phyloP scores from a whole-genome alignment of 2,329 filamentous ascomycete genomes.

The Ceratocystis diversiconidia region DNA sequence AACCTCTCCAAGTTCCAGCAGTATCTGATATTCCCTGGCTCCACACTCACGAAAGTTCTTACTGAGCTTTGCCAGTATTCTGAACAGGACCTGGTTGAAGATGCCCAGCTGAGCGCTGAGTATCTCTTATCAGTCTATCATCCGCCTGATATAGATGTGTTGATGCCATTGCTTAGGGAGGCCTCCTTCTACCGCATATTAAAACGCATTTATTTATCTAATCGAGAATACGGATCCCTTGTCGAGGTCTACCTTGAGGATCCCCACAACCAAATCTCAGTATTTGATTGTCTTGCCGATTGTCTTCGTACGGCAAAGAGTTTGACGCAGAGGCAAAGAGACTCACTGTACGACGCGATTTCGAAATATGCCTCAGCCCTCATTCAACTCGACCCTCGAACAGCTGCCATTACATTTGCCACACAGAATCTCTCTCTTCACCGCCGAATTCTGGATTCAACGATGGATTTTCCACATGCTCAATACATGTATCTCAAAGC shows the following conservation, averaged over 20 bases:
- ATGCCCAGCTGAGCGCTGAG: constrained; percentile 92
- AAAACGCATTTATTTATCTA: constrained; percentile 71
- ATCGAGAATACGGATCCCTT: constrained; percentile 66
- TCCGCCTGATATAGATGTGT: constrained; percentile 60
- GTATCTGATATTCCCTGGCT: constrained; percentile 81
- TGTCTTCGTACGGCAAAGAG: constrained; percentile 49
- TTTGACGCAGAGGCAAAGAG: constrained; percentile 54
- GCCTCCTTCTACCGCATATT: constrained; percentile 83
- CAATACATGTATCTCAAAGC: constrained; percentile 67
- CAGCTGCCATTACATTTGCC: constrained; percentile 53
- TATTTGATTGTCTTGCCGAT: constrained; percentile 68
- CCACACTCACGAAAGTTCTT: constrained; percentile 67
- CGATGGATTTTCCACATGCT: constrained; percentile 44
- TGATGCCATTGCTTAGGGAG: constrained; percentile 64
- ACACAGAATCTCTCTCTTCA: constrained; percentile 50
- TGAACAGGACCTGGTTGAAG: constrained; percentile 65
- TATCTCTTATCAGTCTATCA: constrained; percentile 90
- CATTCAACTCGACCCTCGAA: constrained; percentile 49
- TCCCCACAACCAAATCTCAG: constrained; percentile 53
- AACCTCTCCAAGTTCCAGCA: constrained; percentile 95
- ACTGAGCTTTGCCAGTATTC: constrained; percentile 75
- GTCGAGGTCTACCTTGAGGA: constrained; percentile 78
- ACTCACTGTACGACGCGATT: constrained; percentile 55
- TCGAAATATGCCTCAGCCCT: constrained; percentile 51
- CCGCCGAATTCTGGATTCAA: constrained; percentile 39